A percentile compares a stretch with the other conserved stretches of the same genome.
Evolutionary conservation across 306 rosid species (phyloP).

Genomic region (Albizia julibrissin): DNA sequence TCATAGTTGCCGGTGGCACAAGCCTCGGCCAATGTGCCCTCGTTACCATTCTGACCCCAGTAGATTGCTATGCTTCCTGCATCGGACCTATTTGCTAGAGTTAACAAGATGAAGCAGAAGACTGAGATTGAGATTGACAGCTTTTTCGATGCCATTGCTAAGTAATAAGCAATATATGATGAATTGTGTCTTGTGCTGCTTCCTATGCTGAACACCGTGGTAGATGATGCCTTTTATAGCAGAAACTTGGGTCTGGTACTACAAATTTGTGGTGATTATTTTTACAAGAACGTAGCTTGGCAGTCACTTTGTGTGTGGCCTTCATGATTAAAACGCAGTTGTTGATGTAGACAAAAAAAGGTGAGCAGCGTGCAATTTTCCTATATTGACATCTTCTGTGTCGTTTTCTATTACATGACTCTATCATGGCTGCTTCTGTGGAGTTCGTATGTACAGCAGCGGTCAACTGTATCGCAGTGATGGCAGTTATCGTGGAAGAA

Average conservation of each 20-base stretch:
- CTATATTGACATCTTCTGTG: not conserved
- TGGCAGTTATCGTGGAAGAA: not conserved
- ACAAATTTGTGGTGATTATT: not conserved
- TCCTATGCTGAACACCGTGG: not conserved
- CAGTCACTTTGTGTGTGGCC: conserved; percentile 18
- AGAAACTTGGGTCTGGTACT: not conserved
- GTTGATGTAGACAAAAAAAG: conserved; percentile 14
- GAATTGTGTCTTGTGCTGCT: conserved; percentile 17
- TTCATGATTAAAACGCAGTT: conserved; percentile 6
- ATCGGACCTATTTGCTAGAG: conserved; percentile 18
- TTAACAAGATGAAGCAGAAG: conserved; percentile 24
- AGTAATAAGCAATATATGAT: not conserved
- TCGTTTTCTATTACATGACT: conserved; percentile 7
- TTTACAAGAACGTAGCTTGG: conserved; percentile 22
- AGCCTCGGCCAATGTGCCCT: conserved; percentile 37
- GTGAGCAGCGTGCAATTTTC: not conserved
- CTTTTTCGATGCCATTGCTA: conserved; percentile 22
- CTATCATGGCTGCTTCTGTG: not conserved
- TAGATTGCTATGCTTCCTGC: conserved; percentile 43
- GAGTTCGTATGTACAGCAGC: not conserved
- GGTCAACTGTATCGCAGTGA: not conserved
- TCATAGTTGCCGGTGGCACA: conserved; percentile 44
- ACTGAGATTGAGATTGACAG: conserved; percentile 22
- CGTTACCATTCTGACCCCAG: conserved; percentile 49
- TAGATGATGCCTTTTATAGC: conserved; percentile 32